A percentile compares a stretch with the other conserved stretches of the same genome.
These are phyloP conservation scores for Malassezia yamatoensis DNA, from an alignment of 1,284 basidiomycete species.

Conservation along the genomic window DNA sequence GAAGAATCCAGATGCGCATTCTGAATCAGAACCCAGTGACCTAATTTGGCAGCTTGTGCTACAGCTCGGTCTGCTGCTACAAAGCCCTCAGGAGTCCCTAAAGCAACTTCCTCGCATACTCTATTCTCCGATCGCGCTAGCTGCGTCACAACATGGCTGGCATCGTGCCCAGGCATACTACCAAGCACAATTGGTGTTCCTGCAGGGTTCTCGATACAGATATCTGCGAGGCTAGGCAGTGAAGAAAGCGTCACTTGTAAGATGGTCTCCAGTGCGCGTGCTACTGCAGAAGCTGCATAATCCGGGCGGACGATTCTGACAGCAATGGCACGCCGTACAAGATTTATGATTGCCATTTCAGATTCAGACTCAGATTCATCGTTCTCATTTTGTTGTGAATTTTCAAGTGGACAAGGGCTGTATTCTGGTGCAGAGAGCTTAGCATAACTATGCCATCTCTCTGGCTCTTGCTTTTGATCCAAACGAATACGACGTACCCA, in stretches of 20 bases:
- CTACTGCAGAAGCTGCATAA: conserved; percentile 69
- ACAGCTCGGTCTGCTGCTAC: conserved; percentile 42
- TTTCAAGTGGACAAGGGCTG: conserved; percentile 49
- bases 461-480: conserved; percentile 47
- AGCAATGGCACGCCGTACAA: conserved; percentile 64
- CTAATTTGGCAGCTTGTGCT: conserved; percentile 31
- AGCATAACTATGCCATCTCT: conserved; percentile 67
- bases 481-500: conserved; percentile 49
- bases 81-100: conserved; percentile 45
- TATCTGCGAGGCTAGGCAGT: conserved; percentile 14
- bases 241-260: conserved; percentile 69
- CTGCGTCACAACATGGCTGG: conserved; percentile 38
- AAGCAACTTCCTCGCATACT: conserved; percentile 38
- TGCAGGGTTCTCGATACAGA: conserved; percentile 25
- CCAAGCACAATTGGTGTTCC: conserved; percentile 41
- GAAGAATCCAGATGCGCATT: conserved; percentile 44
- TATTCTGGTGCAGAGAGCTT: conserved; percentile 61
- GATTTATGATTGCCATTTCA: conserved; percentile 49
- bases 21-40: conserved; percentile 45
- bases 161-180: conserved; percentile 44
- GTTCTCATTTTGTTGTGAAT: conserved; percentile 4
- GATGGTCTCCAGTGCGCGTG: conserved; percentile 61
- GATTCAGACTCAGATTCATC: neutral
- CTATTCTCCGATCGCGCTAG: conserved; percentile 29
- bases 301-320: conserved; percentile 85